Percentiles rank a stretch among this genome's conserved stretches.
phyloP scores from a whole-genome alignment of 2,329 filamentous ascomycete genomes.

The Sporothrix inflata region DNA sequence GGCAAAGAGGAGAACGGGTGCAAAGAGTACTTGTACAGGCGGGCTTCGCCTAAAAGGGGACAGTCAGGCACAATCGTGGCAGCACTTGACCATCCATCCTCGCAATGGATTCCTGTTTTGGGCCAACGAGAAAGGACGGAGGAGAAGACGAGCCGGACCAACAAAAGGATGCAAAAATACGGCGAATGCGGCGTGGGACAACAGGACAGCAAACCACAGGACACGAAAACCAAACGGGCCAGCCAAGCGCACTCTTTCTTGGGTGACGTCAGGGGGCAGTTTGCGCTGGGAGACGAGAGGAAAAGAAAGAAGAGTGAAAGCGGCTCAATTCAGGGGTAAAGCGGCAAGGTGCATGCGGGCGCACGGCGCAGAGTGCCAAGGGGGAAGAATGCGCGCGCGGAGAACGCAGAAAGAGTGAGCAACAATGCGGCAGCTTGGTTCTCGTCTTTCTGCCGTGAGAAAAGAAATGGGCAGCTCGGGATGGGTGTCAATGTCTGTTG shows the following conservation, averaged over 20 bases:
- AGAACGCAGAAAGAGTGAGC: background rate
- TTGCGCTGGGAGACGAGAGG: background rate
- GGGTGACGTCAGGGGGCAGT: background rate
- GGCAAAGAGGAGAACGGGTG: background rate
- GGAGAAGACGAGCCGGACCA: background rate
- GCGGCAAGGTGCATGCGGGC: background rate
- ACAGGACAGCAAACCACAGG: background rate
- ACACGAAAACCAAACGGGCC: background rate
- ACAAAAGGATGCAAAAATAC: background rate
- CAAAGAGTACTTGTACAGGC: background rate
- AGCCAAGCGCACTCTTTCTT: background rate
- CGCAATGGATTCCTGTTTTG: slow-evolving; percentile 13
- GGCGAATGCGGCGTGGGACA: slow-evolving; percentile 1
- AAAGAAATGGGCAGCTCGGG: background rate
- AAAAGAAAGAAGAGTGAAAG: too few relatives aligned
- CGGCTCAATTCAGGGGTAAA: slow-evolving; percentile 13
- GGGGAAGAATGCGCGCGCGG: background rate
- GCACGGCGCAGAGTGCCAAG: background rate
- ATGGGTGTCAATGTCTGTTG: background rate
- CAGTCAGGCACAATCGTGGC: background rate
- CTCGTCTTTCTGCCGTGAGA: background rate
- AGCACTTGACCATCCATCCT: background rate
- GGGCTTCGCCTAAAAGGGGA: background rate
- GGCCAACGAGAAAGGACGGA: background rate
- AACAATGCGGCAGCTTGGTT: background rate